These are phyloP conservation scores for Biscogniauxia mediterranea DNA, from an alignment of 2,329 filamentous ascomycete species.

Conservation along the genomic window DNA sequence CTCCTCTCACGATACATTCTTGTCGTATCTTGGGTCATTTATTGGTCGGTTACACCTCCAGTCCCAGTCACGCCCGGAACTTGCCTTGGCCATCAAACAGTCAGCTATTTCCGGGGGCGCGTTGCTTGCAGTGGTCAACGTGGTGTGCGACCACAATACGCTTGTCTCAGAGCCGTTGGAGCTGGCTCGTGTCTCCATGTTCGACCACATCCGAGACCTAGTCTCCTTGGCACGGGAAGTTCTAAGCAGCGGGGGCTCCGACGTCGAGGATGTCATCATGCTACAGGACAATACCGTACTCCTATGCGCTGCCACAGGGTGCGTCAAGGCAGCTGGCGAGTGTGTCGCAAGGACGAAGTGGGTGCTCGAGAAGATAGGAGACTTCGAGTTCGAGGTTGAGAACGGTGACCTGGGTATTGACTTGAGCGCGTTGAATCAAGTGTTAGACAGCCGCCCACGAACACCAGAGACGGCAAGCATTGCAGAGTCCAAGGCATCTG, in stretches of 20 bases:
- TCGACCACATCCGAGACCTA: conserved; percentile 74
- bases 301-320: conserved; percentile 76
- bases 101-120: conserved; percentile 79
- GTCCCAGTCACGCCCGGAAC: conserved; percentile 82
- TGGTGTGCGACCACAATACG: conserved; percentile 75
- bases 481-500: conserved; percentile 37
- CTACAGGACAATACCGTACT: conserved; percentile 75
- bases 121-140: conserved; percentile 76
- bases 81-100: conserved; percentile 78
- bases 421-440: conserved; percentile 47
- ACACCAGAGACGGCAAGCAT: conserved; percentile 39
- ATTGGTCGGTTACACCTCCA: conserved; percentile 87
- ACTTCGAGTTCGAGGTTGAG: conserved; percentile 83
- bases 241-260: conserved; percentile 64
- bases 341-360: conserved; percentile 84
- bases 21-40: conserved; percentile 89
- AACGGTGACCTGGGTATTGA: conserved; percentile 54
- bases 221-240: conserved; percentile 80
- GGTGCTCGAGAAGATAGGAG: conserved; percentile 84
- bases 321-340: conserved; percentile 86
- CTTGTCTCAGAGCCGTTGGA: conserved; percentile 65
- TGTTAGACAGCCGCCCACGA: conserved; percentile 32
- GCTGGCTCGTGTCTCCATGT: conserved; percentile 72
- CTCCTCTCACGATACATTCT: conserved; percentile 78
- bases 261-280: conserved; percentile 75